Conservation (phyloP, 345 rosid species). For the Aquilaria yunnanensis region DNA sequence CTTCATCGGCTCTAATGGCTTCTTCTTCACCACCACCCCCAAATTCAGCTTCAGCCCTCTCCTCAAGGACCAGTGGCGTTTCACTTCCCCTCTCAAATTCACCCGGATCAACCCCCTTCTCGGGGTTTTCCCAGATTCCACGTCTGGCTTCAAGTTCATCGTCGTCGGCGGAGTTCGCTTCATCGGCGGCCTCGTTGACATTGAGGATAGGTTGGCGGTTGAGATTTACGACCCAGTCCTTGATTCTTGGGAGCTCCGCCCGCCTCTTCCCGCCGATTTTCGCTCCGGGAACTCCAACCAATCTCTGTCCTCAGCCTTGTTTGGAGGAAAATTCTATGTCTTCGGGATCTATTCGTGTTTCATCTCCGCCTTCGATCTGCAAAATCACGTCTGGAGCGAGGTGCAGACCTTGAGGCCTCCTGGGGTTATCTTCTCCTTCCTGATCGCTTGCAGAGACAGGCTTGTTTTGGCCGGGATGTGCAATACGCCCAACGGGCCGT, state of each 20-base stretch:
- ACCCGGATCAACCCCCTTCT: slow-evolving; percentile 59
- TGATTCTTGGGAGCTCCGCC: slow-evolving; percentile 63
- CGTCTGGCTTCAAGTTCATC: slow-evolving; percentile 27
- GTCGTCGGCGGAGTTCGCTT: slow-evolving; percentile 73
- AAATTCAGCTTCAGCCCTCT: slow-evolving; percentile 54
- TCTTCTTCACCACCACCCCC: slow-evolving; percentile 70
- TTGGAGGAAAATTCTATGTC: slow-evolving; percentile 43
- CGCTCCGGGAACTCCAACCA: slow-evolving; percentile 48
- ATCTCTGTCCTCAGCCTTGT: slow-evolving; percentile 58
- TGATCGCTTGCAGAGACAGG: slow-evolving; percentile 45
- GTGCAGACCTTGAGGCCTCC: slow-evolving; percentile 77
- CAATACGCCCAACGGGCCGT: slow-evolving; percentile 34
- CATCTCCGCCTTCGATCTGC: slow-evolving; percentile 56
- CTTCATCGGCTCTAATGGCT: slow-evolving; percentile 45
- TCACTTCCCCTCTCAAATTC: slow-evolving; percentile 48
- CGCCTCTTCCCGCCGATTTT: slow-evolving; percentile 75
- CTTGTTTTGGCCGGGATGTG: slow-evolving; percentile 77
- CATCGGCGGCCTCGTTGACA: slow-evolving; percentile 68
- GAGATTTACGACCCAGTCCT: slow-evolving; percentile 55
- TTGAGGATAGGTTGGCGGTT: slow-evolving; percentile 64
- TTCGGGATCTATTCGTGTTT: slow-evolving; percentile 54
- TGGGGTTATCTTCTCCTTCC: slow-evolving; percentile 55
- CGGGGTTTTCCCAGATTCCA: slow-evolving; percentile 32
- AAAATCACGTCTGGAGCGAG: slow-evolving; percentile 47
- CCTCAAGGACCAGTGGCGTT: slow-evolving; percentile 41